Conservation (phyloP, 176 grass and related monocot genomes). For the Ensete glaucum region DNA sequence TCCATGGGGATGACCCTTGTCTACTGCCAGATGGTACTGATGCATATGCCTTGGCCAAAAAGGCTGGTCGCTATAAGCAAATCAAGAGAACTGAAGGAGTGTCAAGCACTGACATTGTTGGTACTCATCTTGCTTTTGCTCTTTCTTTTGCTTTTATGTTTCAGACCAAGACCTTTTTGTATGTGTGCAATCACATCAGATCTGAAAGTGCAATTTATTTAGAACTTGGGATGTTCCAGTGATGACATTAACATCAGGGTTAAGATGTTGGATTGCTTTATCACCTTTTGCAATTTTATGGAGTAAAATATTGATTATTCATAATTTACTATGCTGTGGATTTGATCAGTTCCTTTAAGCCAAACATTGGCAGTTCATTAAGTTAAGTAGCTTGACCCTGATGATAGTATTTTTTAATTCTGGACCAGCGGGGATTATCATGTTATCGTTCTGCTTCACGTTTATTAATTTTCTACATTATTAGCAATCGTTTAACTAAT, state of each 20-base stretch:
- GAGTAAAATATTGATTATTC: neutral
- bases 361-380: neutral
- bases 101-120: slow-evolving; percentile 86
- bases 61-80: slow-evolving; percentile 89
- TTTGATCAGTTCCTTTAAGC: neutral
- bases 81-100: slow-evolving; percentile 92
- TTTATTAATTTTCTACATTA: too few species aligned
- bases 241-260: neutral
- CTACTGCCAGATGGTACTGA: slow-evolving; percentile 86
- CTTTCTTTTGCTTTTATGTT: neutral
- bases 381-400: too few species aligned
- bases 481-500: neutral
- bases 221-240: neutral
- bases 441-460: too few species aligned
- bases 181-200: neutral
- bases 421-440: too few species aligned
- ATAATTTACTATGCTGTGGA: neutral
- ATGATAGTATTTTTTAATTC: too few species aligned
- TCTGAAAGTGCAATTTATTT: neutral
- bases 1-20: slow-evolving; percentile 95
- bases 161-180: neutral
- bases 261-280: too few species aligned
- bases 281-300: too few species aligned
- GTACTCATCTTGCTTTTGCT: slow-evolving; percentile 28
- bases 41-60: slow-evolving; percentile 89